phyloP scores from a whole-genome alignment of 495 filamentous ascomycete genomes.

The Aspergillus affinis region DNA sequence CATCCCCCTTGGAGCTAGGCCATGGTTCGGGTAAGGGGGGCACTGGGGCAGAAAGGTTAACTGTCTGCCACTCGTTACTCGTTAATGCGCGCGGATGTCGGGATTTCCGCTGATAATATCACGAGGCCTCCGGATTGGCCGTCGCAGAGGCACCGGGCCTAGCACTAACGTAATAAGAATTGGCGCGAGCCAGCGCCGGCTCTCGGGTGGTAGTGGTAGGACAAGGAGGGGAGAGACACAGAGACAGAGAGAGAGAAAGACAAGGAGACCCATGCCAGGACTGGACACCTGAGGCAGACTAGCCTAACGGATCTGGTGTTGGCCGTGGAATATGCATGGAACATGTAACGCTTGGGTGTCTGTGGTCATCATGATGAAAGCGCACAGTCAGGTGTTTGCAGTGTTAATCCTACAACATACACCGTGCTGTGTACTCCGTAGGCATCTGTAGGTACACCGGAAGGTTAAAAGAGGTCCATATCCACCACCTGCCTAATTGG shows the following conservation, averaged over 20 bases:
- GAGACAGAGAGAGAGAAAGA: too few species aligned
- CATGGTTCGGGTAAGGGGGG: constrained; percentile 18
- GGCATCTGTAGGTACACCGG: background rate
- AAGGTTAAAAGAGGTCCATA: background rate
- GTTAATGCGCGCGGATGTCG: constrained; percentile 22
- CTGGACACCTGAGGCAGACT: too few species aligned
- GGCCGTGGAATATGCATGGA: constrained; percentile 50
- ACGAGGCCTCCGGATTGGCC: constrained; percentile 14
- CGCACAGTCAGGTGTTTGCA: too few species aligned
- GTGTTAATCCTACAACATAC: too few species aligned
- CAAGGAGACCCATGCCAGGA: too few species aligned
- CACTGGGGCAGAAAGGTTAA: constrained; percentile 1
- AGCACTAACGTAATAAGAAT: constrained; percentile 17
- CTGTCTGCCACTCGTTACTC: background rate
- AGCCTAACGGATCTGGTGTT: constrained; percentile 18
- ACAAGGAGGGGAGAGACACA: too few species aligned
- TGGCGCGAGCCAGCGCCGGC: constrained; percentile 14
- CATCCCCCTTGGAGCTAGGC: constrained; percentile 15
- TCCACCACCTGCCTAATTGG: constrained; percentile 13
- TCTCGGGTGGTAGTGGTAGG: background rate
- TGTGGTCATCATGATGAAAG: too few species aligned
- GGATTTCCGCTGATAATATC: constrained; percentile 23
- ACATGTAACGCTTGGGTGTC: too few species aligned
- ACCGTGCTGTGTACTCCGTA: background rate
- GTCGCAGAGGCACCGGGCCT: background rate